Evolutionary conservation across 2,329 filamentous ascomycete genomes (phyloP), one percentile per base, ranked within the genome.

Genomic region (Aspergillus cejpii): DNA sequence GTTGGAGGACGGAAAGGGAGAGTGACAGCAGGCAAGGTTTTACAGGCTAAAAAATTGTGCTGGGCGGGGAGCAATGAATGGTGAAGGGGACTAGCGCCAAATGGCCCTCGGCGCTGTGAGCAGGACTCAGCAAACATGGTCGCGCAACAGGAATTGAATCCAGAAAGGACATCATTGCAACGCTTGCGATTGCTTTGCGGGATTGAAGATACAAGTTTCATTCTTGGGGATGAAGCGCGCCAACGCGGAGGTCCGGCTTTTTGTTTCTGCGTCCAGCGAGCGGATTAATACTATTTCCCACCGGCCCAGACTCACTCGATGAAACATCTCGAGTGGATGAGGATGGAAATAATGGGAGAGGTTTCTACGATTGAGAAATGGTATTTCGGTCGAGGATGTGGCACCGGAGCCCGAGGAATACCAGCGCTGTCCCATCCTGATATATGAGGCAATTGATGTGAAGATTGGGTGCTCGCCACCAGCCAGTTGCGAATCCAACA

Each of bases 221-320:
- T 61, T 53, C 47, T 57, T 52, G 15, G 37, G 47, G 54, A 58
- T 58, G 63, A 56, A 61, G 65, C 56, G 53, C 48, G 53, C 55
- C 54, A 52, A 52, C 51, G 60, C 63, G 62, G 64, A 63, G 61
- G 54, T 43, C 59, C 61, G 64, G 63, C 61, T 55, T 66, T 66
- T 67, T 60, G 61, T 67, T 67, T 67, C 64, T 67, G 64, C 64
- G 64, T 62, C 53, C 58, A 54, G 55, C 55, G 56, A 57, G 31
- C 64, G 64, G 64, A 67, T 66, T 67, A 67, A 66, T 58, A 66
- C 63, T 64, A 65, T 67, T 67, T 65, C 64, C 63, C 52, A 52
- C 47, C 52, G 51, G 51, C 49, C 51, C 49, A 53, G 47, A 49
- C 37, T 38, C 19, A 51, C 49, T 51, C 40, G 42, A 48, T 46